phyloP scores from a whole-genome alignment of 768 basidiomycete genomes.

The Russula sp. region DNA sequence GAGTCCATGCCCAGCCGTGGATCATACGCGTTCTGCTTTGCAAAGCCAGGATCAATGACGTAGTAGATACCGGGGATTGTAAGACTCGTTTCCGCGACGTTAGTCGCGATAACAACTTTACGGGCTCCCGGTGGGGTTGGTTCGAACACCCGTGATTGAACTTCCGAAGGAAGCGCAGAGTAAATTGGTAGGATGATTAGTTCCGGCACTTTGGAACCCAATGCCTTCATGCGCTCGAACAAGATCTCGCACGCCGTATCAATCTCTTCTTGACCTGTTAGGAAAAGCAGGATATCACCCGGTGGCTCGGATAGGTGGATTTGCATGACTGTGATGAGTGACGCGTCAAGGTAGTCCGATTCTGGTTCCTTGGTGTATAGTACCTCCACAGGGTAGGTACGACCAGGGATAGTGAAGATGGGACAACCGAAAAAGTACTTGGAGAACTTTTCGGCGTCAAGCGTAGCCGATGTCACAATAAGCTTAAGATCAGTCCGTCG shows the following conservation, averaged over 20 bases:
- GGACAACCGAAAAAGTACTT: conserved; percentile 99
- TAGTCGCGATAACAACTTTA: conserved; percentile 99
- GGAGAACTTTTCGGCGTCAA: conserved; percentile 99
- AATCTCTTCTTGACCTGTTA: conserved; percentile 98
- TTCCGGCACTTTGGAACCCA: conserved; percentile 97
- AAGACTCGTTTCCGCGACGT: conserved; percentile 96
- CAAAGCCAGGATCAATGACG: conserved; percentile 97
- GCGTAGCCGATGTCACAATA: conserved; percentile 95
- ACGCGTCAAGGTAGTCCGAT: conserved; percentile 93
- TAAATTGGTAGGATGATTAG: conserved; percentile 96
- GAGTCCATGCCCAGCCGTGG: conserved; percentile 98
- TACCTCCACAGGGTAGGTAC: conserved; percentile 96
- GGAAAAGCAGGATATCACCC: conserved; percentile 92
- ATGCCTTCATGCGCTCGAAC: conserved; percentile 96
- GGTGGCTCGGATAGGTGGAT: conserved; percentile 98
- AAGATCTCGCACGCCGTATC: conserved; percentile 97
- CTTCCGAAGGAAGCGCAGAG: conserved; percentile 95
- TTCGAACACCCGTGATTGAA: conserved; percentile 96
- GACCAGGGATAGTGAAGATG: conserved; percentile 99
- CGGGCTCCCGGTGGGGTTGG: conserved; percentile 97
- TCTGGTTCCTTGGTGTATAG: conserved; percentile 99
- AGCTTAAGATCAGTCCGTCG: conserved; percentile 93
- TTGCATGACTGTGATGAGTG: conserved; percentile 98
- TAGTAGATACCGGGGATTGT: conserved; percentile 99
- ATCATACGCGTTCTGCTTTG: conserved; percentile 98